Conservation (phyloP, 805 yeast genomes). For the Wickerhamiella vanderwaltii region DNA sequence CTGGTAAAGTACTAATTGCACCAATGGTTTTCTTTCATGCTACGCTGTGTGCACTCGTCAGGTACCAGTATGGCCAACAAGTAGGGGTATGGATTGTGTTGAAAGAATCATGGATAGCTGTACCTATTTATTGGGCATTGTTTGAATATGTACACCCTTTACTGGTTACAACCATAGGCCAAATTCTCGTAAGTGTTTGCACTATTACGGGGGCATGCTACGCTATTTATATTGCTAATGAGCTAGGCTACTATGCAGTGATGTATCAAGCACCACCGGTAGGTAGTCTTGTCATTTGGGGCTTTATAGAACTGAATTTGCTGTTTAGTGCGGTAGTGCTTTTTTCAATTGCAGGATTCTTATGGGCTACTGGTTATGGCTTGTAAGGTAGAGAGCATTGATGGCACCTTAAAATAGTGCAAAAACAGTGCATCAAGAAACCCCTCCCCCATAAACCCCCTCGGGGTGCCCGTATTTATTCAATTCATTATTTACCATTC, state of each 20-base stretch:
- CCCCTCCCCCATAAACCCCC: no score
- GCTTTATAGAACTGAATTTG: conserved; percentile 31
- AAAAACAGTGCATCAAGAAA: no score
- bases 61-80: conserved; percentile 28
- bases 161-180: not conserved
- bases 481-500: no score
- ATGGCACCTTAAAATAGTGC: no score
- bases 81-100: conserved; percentile 13
- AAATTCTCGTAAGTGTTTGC: conserved; percentile 17
- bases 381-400: no score
- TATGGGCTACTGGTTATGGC: not conserved
- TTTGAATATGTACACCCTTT: conserved; percentile 24
- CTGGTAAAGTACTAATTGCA: conserved; percentile 5
- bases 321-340: conserved; percentile 24
- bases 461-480: no score
- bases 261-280: conserved; percentile 32
- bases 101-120: conserved; percentile 19
- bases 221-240: conserved; percentile 26
- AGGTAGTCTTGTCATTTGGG: conserved; percentile 33
- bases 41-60: conserved; percentile 27
- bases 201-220: conserved; percentile 26
- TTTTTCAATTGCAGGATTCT: conserved; percentile 22
- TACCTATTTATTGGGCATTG: conserved; percentile 26
- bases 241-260: conserved; percentile 29
- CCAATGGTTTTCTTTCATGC: conserved; percentile 28